Conservation (phyloP, 768 basidiomycete genomes). For the Roridomyces roridus region DNA sequence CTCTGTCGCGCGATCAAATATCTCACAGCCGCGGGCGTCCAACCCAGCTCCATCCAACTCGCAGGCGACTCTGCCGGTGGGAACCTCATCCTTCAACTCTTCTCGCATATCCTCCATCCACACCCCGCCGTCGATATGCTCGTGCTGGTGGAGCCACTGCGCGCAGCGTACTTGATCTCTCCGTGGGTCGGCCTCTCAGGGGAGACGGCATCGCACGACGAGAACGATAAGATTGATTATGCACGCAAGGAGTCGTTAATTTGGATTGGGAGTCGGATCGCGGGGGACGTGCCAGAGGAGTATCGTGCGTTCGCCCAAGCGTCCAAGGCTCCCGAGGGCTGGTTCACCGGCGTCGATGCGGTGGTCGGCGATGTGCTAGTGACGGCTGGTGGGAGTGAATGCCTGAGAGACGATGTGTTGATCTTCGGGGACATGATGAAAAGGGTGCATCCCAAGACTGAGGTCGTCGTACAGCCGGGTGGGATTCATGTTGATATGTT, state of each 20-base stretch:
- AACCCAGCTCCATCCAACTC: constrained; percentile 38
- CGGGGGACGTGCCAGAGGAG: no score
- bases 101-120: constrained; percentile 46
- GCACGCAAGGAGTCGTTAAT: no score
- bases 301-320: constrained; percentile 32
- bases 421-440: constrained; percentile 25
- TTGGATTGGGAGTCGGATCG: no score
- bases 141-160: constrained; percentile 29
- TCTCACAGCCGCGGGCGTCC: constrained; percentile 36
- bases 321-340: constrained; percentile 30
- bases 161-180: constrained; percentile 44
- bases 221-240: constrained; percentile 28
- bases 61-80: constrained; percentile 49
- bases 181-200: constrained; percentile 29
- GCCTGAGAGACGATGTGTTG: constrained; percentile 34
- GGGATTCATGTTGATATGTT: constrained; percentile 26
- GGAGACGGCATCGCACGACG: constrained; percentile 16
- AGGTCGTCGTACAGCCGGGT: constrained; percentile 23
- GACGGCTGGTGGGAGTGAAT: constrained; percentile 34
- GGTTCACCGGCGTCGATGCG: constrained; percentile 35
- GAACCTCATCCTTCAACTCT: constrained; percentile 40
- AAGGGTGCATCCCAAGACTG: constrained; percentile 4
- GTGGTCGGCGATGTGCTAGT: constrained; percentile 33
- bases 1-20: constrained; percentile 36
- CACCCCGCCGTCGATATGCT: constrained; percentile 32